Evolutionary conservation across 371 early-diverging fungal genomes (phyloP).

Genomic region (Mucor sp.): DNA sequence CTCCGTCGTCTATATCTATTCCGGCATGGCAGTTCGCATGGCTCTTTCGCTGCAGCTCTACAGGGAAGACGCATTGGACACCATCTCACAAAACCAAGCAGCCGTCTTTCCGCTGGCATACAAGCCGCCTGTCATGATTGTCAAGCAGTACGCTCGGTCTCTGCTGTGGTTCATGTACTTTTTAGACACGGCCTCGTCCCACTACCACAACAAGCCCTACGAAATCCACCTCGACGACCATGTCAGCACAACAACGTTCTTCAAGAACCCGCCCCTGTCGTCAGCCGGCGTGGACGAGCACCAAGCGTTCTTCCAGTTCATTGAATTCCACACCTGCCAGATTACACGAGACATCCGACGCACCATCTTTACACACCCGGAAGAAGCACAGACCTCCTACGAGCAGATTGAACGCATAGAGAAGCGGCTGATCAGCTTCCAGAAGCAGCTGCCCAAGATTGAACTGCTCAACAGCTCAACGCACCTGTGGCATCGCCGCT

Average conservation of each 20-base stretch:
- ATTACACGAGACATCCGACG: conserved; percentile 49
- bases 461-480: background rate
- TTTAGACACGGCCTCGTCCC: conserved; percentile 46
- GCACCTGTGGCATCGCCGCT: conserved; percentile 37
- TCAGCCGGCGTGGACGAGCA: conserved; percentile 8
- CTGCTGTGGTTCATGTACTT: conserved; percentile 49
- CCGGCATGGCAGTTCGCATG: conserved; percentile 51
- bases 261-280: conserved; percentile 10
- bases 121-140: conserved; percentile 7
- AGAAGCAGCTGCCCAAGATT: conserved; percentile 21
- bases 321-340: conserved; percentile 42
- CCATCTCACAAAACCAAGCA: conserved; percentile 14
- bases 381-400: conserved; percentile 30
- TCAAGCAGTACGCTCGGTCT: conserved; percentile 37
- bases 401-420: conserved; percentile 45
- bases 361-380: conserved; percentile 39
- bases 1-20: conserved; percentile 42
- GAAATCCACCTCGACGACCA: conserved; percentile 38
- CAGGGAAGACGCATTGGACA: conserved; percentile 31
- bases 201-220: conserved; percentile 50
- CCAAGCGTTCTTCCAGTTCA: conserved; percentile 37
- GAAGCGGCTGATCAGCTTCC: conserved; percentile 24
- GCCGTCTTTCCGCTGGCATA: conserved; percentile 13
- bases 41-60: conserved; percentile 39
- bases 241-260: conserved; percentile 29